A percentile compares a stretch with the other conserved stretches of the same genome.
phyloP scores from a whole-genome alignment of 805 yeast species.

The Candida pini region DNA sequence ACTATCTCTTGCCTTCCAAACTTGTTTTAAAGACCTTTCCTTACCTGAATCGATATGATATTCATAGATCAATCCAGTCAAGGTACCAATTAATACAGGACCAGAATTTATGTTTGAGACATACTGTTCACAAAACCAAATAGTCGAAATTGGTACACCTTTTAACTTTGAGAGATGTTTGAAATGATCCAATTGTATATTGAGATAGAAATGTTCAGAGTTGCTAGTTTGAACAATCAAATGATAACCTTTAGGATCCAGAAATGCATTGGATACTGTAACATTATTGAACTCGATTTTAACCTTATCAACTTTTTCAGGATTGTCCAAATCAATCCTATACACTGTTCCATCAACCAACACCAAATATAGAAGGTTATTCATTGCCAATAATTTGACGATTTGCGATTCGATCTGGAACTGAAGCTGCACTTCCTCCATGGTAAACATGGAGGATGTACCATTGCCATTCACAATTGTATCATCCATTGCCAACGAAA shows the following conservation, averaged over 20 bases:
- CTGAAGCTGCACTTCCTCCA: conserved; percentile 31
- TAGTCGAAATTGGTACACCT: conserved; percentile 36
- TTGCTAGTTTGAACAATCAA: conserved; percentile 42
- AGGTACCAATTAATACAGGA: conserved; percentile 43
- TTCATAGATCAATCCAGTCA: conserved; percentile 44
- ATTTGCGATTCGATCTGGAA: conserved; percentile 32
- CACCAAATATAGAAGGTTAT: conserved; percentile 52
- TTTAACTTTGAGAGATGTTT: conserved; percentile 42
- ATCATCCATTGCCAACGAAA: too few species aligned
- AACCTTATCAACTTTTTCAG: conserved; percentile 49
- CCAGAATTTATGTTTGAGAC: conserved; percentile 33
- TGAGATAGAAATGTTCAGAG: conserved; percentile 44
- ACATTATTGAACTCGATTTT: conserved; percentile 23
- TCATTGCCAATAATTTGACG: conserved; percentile 44
- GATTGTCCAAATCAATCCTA: conserved; percentile 61
- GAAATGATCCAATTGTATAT: conserved; percentile 34
- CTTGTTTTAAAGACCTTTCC: conserved; percentile 35
- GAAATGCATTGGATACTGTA: conserved; percentile 32
- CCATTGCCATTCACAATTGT: conserved; percentile 12
- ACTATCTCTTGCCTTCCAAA: conserved; percentile 31
- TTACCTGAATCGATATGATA: conserved; percentile 38
- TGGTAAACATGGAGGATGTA: conserved; percentile 11
- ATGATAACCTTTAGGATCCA: conserved; percentile 49
- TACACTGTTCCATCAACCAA: conserved; percentile 48
- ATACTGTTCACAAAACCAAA: conserved; percentile 31